Base-by-base conservation (phyloP, 768 basidiomycete species). In the Kwoniella bestiolae region DNA sequence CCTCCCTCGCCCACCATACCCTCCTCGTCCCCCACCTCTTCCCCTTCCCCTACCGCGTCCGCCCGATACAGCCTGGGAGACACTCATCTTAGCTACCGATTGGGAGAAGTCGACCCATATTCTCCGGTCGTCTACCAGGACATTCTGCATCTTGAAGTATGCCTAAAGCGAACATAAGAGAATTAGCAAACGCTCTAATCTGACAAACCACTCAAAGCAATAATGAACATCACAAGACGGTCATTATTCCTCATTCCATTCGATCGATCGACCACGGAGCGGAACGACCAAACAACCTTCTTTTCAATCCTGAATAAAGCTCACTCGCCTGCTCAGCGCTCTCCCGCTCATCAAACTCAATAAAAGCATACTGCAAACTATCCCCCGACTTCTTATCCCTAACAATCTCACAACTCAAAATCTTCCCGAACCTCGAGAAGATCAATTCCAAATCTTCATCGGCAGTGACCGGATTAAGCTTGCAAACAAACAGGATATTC, bases 21-120 rank as follows among this genome's bases (percentile, higher is more conserved):
- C 72, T 23, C 82, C 77, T 5, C 79, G 67, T 18, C 77, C 46
- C 26, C 77, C 70, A 35, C 75, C 74, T 23, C 77, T 67, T 62
- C 83, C 74, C 70, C 67, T 51, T 12, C 58, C 58, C 3, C 70
- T 67, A 38, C 80, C 53, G 71, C 80, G 71, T 35, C 65, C 51
- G 18, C 69, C 65, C 1, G 85, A 82, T 8, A 83, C 86, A 65
- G 86, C 82, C 73, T 85, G 86, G 61, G 89, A 86, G 63, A 90
- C 84, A 78, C 95, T 94, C 53, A 92, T 82, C 53, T 90, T 89
- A 3, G 94, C 90, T 55, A 99, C 95, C 14, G 94, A 96, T 85
- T 98, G 94, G 7, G 92, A 94, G 85, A 99, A 98, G 82, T 98
- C 96, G 68, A 99, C 95, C 92, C 95, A 98, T 75, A 99, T 98